Base-by-base conservation (phyloP, 441 rosid species). In the Theobroma grandiflorum region DNA sequence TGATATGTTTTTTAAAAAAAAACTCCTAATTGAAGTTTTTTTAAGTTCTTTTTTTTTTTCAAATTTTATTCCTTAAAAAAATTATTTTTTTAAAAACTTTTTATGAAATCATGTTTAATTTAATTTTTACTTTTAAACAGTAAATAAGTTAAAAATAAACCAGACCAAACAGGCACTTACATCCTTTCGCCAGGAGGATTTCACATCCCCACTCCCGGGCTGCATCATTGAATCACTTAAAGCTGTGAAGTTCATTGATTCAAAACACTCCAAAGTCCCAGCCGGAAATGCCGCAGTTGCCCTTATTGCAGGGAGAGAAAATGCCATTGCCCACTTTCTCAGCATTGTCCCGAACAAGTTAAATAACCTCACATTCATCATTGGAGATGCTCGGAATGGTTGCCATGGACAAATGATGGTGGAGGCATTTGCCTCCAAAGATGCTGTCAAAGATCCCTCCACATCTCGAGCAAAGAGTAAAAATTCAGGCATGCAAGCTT, bases 331-430 rank as follows among this genome's bases (percentile, higher is more conserved):
- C 62, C 99, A 95, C 72, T 82, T 92, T 74, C 80, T 94, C 33
- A 85, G 97, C 77, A 95, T 98, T 0, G 26, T 85, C 14, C 89
- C 96, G 3, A 85, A 88, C 82, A 87, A 89, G 86, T 67, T 82
- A 74, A 92, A 95, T 57, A 81, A 64, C 47, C 89, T 94, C 74
- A 83, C 90, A 14, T 94, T 95, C 76, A 45, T 63, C 2, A 81
- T 95, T 35, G 99, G 99, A 42, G 99, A 95, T 65, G 99, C 97
- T 1, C 90, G 57, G 79, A 95, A 95, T 26, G 96, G 91, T 2
- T 95, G 99, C 86, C 95, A 94, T 59, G 99, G 98, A 14, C 81
- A 90, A 4, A 93, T 95, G 99, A 92, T 93, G 97, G 97, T 95
- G 3, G 97, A 94, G 86, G 97, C 98, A 38, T 94, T 93, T 18